Conservation (phyloP, 2,329 filamentous ascomycete species). For the Nigrograna mackinnonii region DNA sequence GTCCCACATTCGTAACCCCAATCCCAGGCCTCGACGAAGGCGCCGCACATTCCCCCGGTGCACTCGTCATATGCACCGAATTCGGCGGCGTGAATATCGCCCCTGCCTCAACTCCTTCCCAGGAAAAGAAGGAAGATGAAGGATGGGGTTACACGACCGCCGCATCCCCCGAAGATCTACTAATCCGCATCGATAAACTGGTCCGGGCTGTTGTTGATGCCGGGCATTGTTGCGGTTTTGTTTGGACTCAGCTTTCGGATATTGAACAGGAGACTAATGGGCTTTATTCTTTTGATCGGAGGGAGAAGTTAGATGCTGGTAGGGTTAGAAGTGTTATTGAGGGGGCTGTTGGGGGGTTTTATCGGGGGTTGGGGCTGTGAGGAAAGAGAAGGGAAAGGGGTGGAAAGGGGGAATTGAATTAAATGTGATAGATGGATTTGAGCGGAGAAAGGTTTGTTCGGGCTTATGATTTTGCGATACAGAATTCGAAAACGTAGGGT, state of each 20-base stretch:
- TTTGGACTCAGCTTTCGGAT: conserved; percentile 66
- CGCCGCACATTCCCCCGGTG: conserved; percentile 55
- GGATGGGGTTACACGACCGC: conserved; percentile 72
- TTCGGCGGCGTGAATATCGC: conserved; percentile 72
- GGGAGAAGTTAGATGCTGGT: conserved; percentile 59
- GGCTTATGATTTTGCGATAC: too few relatives aligned
- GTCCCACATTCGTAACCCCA: conserved; percentile 59
- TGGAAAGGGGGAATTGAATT: neutral
- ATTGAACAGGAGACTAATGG: conserved; percentile 73
- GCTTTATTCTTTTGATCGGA: conserved; percentile 64
- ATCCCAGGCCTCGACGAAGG: conserved; percentile 52
- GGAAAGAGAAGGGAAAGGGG: neutral
- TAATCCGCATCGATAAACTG: conserved; percentile 62
- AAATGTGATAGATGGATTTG: neutral
- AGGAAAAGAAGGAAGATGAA: conserved; percentile 51
- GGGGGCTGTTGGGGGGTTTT: conserved; percentile 43
- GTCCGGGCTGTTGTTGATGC: conserved; percentile 61
- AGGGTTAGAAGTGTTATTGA: conserved; percentile 64
- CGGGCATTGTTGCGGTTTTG: conserved; percentile 64
- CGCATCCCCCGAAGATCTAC: conserved; percentile 60
- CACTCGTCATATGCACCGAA: conserved; percentile 68
- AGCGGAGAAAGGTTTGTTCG: too few relatives aligned
- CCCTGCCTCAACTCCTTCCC: conserved; percentile 45
- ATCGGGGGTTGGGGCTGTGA: conserved; percentile 4
- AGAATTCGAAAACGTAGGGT: too few relatives aligned